These are phyloP conservation scores for Euphorbia peplus DNA, from an alignment of 345 rosid genomes.

Conservation along the genomic window DNA sequence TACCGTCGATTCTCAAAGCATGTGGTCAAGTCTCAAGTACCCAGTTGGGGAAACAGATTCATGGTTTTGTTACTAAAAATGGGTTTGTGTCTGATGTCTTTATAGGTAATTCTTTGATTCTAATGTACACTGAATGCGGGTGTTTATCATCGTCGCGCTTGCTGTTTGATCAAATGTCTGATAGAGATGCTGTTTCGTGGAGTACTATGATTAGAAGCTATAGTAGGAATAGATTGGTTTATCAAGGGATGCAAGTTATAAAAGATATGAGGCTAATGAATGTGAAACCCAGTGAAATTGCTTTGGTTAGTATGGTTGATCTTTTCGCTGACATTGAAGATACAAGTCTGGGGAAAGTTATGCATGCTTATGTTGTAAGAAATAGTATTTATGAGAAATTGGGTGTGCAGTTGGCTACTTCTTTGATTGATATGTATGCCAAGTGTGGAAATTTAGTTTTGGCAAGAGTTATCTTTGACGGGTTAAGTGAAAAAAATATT, in stretches of 20 bases:
- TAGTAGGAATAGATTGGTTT: conserved; percentile 20
- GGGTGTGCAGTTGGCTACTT: conserved; percentile 29
- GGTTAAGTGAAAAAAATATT: conserved; percentile 30
- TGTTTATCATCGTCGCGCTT: conserved; percentile 21
- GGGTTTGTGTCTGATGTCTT: conserved; percentile 40
- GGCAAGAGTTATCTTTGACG: conserved; percentile 34
- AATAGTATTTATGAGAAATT: conserved; percentile 28
- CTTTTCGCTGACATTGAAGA: conserved; percentile 30
- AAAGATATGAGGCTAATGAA: conserved; percentile 28
- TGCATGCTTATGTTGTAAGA: conserved; percentile 45
- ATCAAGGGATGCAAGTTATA: conserved; percentile 32
- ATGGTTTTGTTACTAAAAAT: conserved; percentile 36
- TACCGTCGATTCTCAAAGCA: conserved; percentile 47
- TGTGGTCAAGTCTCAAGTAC: conserved; percentile 30
- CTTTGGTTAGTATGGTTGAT: conserved; percentile 37
- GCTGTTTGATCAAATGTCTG: conserved; percentile 40
- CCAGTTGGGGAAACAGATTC: conserved; percentile 41
- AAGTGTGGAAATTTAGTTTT: conserved; percentile 36
- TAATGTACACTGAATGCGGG: conserved; percentile 42
- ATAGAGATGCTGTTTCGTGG: conserved; percentile 54
- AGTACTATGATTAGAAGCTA: conserved; percentile 45
- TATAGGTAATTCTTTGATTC: conserved; percentile 48
- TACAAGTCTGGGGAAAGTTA: conserved; percentile 25
- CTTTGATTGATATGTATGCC: conserved; percentile 52
- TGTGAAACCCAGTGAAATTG: conserved; percentile 37